Base-by-base conservation (phyloP, 163 green algal species). In the Chlamydomonas reinhardtii region DNA sequence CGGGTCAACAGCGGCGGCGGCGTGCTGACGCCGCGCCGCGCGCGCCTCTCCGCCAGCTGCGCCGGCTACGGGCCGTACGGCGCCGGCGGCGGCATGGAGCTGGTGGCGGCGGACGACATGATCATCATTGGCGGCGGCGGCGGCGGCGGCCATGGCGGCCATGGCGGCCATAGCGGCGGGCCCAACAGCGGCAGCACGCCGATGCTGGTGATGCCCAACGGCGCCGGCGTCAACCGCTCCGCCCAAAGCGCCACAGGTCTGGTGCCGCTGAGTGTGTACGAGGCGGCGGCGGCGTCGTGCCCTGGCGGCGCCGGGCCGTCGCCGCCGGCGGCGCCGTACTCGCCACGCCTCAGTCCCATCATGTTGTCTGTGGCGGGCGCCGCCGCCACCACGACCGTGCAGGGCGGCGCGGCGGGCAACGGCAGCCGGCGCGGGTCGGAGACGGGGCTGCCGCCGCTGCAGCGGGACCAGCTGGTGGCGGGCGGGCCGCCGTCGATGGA, bases 1-100 rank as follows among this genome's bases (percentile, higher is more conserved):
- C 54, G 74, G 9, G 74, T 80, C 17, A 80, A 80, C 74, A 70
- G 52, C 6, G 34, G 74, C 52, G 48, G 48, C 48, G 48, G 48
- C 48, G 14, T 56, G 48, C 48, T 56, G 48, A 56, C 48, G 48
- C 48, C 48, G 48, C 48, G 48, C 48, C 48, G 48, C 48, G 48
- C 48, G 48, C 48, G 48, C 11, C 48, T 56, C 11, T 56, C 48
- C 48, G 48, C 48, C 48, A 56, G 48, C 48, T 56, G 48, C 48
- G 48, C 48, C 48, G 62, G 62, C 27, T 29, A 29, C 62, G 62
- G 62, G 27, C 0, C 62, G n/a, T 29, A 29, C n/a, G 62, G 62
- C 62, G 62, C 27, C 27, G 62, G 4, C 59, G 20, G 22, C 59
- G 59, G 22, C n/a, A 73, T 6, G 61, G 75, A 61, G 34, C 22